Base-by-base conservation (phyloP, 139 green algal genomes). In the Microglena sp. region DNA sequence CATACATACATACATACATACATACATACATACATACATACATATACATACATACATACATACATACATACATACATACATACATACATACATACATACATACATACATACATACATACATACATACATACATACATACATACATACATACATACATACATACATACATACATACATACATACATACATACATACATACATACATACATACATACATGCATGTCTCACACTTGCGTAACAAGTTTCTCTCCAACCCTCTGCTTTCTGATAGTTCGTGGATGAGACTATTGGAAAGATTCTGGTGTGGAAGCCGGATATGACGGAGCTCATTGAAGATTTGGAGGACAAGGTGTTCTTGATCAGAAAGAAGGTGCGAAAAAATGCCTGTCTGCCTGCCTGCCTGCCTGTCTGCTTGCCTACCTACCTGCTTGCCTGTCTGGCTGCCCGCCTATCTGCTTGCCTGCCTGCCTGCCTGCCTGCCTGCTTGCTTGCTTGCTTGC, bases 241-340 rank as follows among this genome's bases (percentile, higher is more conserved):
- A 64, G n/a, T 54, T 32, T 27, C 7, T 46, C 68, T 75, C n/a
- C n/a, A n/a, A n/a, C n/a, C n/a, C n/a, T n/a, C n/a, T n/a, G n/a
- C n/a, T n/a, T n/a, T n/a, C n/a, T n/a, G n/a, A n/a, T n/a, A n/a
- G 74, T 81, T 77, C 40, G 74, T 81, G 43, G 74, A 81, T 21
- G 60, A 56, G 35, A 67, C 36, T 45, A 81, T 81, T n/a, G 46
- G 24, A 1, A 44, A 68, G 22, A 45, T 85, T 36, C 60, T 82
- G 30, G 45, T 24, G 1, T 80, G 68, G 66, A 30, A 45, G 27
- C 44, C 61, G 33, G 67, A 85, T 32, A 56, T 69, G 18, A 33
- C 64, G n/a, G 1, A 45, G 7, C 65, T 86, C 30, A 34, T 87
- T 15, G 71, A 64, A 1, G 32, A 64, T 21, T 69, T 89, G 21